Evolutionary conservation across 2,329 filamentous ascomycete species (phyloP).

Genomic region (Cladophialophora exuberans): DNA sequence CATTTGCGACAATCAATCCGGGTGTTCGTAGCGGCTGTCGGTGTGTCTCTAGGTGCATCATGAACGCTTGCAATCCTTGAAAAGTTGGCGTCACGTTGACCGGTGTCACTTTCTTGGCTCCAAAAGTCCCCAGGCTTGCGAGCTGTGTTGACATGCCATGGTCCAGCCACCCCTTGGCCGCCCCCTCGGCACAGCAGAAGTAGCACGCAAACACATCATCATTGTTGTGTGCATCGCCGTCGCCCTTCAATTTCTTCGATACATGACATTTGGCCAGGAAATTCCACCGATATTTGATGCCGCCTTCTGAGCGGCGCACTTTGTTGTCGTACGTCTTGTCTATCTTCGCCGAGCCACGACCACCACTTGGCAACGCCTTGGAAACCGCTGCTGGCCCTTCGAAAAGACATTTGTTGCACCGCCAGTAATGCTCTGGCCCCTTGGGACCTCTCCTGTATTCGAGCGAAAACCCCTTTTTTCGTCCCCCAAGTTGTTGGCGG

Average conservation of each 20-base stretch:
- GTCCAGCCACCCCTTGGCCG: constrained; percentile 32
- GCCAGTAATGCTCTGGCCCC: constrained; percentile 39
- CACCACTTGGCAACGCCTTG: constrained; percentile 28
- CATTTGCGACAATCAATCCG: constrained; percentile 42
- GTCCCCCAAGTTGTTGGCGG: constrained; percentile 40
- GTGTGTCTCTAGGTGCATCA: constrained; percentile 47
- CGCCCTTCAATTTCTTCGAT: constrained; percentile 37
- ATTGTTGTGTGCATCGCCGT: constrained; percentile 27
- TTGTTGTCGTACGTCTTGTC: constrained; percentile 36
- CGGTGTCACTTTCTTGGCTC: constrained; percentile 13
- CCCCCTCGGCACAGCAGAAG: constrained; percentile 48
- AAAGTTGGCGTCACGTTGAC: constrained; percentile 38
- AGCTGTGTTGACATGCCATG: constrained; percentile 12
- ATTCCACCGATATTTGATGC: constrained; percentile 50
- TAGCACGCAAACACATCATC: constrained; percentile 46
- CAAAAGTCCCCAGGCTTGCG: constrained; percentile 13
- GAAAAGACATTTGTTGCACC: constrained; percentile 48
- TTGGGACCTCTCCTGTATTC: constrained; percentile 36
- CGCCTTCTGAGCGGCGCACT: constrained; percentile 36
- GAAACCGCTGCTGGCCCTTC: constrained; percentile 40
- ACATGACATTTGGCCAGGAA: constrained; percentile 54
- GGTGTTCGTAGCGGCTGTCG: constrained; percentile 38
- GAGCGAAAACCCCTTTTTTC: constrained; percentile 39
- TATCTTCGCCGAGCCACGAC: constrained; percentile 24
- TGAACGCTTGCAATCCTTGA: constrained; percentile 45